Base-by-base conservation (phyloP, 495 filamentous ascomycete genomes). In the Annulohypoxylon nitens region DNA sequence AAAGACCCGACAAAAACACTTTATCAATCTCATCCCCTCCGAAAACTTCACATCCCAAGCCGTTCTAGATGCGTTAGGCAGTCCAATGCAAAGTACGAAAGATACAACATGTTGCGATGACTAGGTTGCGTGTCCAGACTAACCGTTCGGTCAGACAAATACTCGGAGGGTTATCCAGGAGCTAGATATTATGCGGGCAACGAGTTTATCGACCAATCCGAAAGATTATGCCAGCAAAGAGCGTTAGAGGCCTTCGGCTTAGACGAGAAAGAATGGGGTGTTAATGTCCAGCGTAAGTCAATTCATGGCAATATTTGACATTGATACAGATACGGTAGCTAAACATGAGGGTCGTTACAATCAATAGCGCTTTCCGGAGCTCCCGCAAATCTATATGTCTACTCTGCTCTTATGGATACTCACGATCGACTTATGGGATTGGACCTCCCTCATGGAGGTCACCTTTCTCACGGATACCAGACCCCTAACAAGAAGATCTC, bases 1-100 rank as follows among this genome's bases (percentile, higher is more conserved):
- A 85, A 98, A 97, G 89, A 86, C 86, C 67, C 88, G 96, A 70
- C 96, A 99, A 80, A 95, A 97, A 82, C 92, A 98, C 77, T 98
- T 97, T 80, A 95, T 99, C 82, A 98, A 98, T 83, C 89, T 99
- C 63, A 99, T 99, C 69, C 96, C 96, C 14, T 99, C 96, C 20
- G 96, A 99, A 83, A 99, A 99, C 83, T 98, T 99, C 81, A 98
- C 96, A 9, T 98, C 96, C 14, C 94, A 98, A 80, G 94, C 96
- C 20, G 96, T 99, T 10, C 89, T 98, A 41, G 96, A 98, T 88
- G 94, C 95, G 8, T 85, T 99, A 64, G 96, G 96, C 77, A 98
- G 95, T 86, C 92, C 97, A 26, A 99, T 99, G 96, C 95, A 99
- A 84, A 99, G 93, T 96, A 84, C 61, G 91, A 69, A 39, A 37